Base-by-base conservation (phyloP, 2,329 filamentous ascomycete genomes). In the Periconia sp. region DNA sequence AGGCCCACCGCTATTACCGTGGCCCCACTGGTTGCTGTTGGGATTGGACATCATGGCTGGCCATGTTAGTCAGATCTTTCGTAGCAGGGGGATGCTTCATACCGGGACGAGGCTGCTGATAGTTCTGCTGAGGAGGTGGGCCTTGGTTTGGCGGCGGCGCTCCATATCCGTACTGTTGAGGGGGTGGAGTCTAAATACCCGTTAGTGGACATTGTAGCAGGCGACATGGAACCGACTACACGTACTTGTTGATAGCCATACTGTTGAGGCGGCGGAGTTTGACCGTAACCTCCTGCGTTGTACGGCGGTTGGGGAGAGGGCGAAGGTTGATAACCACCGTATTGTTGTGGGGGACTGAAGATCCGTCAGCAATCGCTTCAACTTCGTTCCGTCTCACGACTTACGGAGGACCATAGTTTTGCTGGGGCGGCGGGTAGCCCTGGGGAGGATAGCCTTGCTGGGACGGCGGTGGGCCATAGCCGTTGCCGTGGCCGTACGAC, bases 1-100 rank as follows among this genome's bases (percentile, higher is more conserved):
- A 36, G 88, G 88, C 7, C 74, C 80, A 53, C 69, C 69, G 36
- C 78, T 77, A 54, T 82, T 82, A 50, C 79, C 82, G 54, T 82
- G 80, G 40, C 55, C 59, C 57, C 58, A 66, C 47, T 68, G 59
- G 40, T 63, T 64, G 55, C 48, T 61, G 39, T 50, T 62, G 15
- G 47, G 70, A 71, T 70, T 78, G 83, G 52, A 76, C 73, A 62
- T 82, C 81, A 40, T 78, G 74, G 61, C 76, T 76, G 25, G 46
- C 37, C 63, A 11, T 71, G 73, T 59, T 48, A 60, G 56, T 43
- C 24, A 29, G 24, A 28, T 49, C 41, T 24, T 15, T 18, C 22
- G 19, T 19, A 18, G 29, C 10, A 17, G 19, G 18, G 4, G 21
- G n/a, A n/a, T 11, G 7, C 32, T 22, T 35, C 41, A 51, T 55